Conservation (phyloP, 805 yeast species). For the Spathaspora girioi region DNA sequence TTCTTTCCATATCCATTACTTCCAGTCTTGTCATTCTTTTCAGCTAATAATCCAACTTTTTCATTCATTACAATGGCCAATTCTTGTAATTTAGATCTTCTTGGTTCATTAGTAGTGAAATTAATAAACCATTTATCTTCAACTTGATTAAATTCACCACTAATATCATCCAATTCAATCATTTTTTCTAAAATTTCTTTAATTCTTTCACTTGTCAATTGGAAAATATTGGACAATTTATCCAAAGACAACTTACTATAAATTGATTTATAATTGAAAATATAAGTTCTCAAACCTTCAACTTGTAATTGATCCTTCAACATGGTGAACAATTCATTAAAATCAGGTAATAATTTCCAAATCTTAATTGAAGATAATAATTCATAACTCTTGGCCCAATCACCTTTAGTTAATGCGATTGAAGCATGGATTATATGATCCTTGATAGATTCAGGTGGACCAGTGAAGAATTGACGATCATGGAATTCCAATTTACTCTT, state of each 20-base stretch:
- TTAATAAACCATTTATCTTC: slow-evolving; percentile 64
- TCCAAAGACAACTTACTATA: slow-evolving; percentile 71
- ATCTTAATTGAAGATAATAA: slow-evolving; percentile 74
- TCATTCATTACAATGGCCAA: slow-evolving; percentile 82
- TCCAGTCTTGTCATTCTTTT: slow-evolving; percentile 80
- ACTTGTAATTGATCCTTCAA: slow-evolving; percentile 75
- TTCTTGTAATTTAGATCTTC: slow-evolving; percentile 80
- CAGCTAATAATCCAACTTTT: slow-evolving; percentile 71
- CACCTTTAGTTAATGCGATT: slow-evolving; percentile 79
- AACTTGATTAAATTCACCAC: slow-evolving; percentile 59
- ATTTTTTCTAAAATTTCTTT: slow-evolving; percentile 65
- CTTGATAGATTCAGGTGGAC: slow-evolving; percentile 95
- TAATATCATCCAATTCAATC: slow-evolving; percentile 74
- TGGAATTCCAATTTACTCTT: slow-evolving; percentile 88
- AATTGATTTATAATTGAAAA: slow-evolving; percentile 76
- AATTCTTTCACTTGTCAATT: slow-evolving; percentile 54
- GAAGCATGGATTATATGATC: slow-evolving; percentile 94
- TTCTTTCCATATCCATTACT: slow-evolving; percentile 63
- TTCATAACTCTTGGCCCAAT: slow-evolving; percentile 77
- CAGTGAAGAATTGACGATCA: slow-evolving; percentile 91
- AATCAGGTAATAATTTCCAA: slow-evolving; percentile 78
- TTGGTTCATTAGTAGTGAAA: slow-evolving; percentile 68
- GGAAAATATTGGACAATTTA: slow-evolving; percentile 64
- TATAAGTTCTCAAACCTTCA: slow-evolving; percentile 90
- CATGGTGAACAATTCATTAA: slow-evolving; percentile 65